Evolutionary conservation across 177 flowering plant genomes (phyloP).

Genomic region (Vitis hybrid): DNA sequence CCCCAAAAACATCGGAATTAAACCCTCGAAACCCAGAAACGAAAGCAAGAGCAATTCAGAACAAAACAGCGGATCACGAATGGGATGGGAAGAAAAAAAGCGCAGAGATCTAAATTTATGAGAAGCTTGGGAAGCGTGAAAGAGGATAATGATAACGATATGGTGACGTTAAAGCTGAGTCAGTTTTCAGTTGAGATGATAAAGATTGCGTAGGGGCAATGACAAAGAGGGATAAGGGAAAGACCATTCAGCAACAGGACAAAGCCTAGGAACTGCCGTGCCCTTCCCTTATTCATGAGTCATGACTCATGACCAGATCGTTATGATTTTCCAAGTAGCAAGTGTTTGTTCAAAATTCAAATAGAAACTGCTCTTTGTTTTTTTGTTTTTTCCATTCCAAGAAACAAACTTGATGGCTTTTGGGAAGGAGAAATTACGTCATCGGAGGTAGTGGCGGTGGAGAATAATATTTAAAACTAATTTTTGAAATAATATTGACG

Average conservation of each 20-base stretch:
- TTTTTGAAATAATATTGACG: too few relatives aligned
- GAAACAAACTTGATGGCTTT: too few relatives aligned
- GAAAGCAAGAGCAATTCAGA: background rate
- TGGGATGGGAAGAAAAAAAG: too few relatives aligned
- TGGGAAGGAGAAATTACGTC: too few relatives aligned
- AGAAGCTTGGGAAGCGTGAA: conserved; percentile 14
- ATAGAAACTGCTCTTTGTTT: too few relatives aligned
- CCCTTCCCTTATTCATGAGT: background rate
- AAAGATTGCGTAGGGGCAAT: background rate
- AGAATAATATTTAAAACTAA: too few relatives aligned
- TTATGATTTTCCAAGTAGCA: background rate
- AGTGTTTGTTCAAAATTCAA: too few relatives aligned
- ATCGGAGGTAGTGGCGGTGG: too few relatives aligned
- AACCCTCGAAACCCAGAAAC: background rate
- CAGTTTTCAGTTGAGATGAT: background rate
- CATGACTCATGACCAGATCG: background rate
- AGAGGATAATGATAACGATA: conserved; percentile 14
- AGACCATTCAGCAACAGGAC: background rate
- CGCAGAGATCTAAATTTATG: background rate
- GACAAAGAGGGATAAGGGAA: background rate
- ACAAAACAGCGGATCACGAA: background rate
- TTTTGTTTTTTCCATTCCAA: too few relatives aligned
- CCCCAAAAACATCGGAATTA: background rate
- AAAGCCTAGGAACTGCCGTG: background rate
- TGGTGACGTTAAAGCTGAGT: conserved; percentile 11